Conservation (phyloP, 768 basidiomycete genomes). For the Kwoniella bestiolae region DNA sequence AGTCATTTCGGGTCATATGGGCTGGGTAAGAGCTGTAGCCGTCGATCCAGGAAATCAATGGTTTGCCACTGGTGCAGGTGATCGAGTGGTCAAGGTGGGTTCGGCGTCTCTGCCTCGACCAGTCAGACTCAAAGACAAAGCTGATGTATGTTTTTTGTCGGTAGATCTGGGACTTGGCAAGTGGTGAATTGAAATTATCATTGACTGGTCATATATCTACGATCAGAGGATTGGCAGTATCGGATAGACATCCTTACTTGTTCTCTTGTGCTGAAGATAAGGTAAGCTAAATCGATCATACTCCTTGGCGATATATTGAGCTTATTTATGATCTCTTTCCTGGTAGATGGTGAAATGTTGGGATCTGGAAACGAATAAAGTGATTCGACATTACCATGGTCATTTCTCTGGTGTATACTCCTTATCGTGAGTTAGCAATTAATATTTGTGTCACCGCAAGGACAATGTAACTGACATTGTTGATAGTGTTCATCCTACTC, state of each 20-base stretch:
- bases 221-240: conserved; percentile 91
- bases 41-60: conserved; percentile 98
- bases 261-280: conserved; percentile 99
- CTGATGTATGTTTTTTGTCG: not conserved
- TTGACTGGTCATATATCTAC: conserved; percentile 98
- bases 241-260: conserved; percentile 89
- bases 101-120: not conserved
- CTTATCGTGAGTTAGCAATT: conserved; percentile 67
- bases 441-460: conserved; percentile 69
- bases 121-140: not conserved
- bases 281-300: conserved; percentile 62
- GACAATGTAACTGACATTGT: not conserved
- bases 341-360: conserved; percentile 98
- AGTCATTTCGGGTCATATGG: conserved; percentile 96
- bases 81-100: conserved; percentile 82
- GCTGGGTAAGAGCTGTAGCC: conserved; percentile 95
- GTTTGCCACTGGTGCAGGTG: conserved; percentile 98
- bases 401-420: conserved; percentile 98
- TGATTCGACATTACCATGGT: conserved; percentile 97
- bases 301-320: not conserved
- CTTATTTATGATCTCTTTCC: not conserved
- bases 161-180: conserved; percentile 92
- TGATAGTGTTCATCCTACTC: conserved; percentile 80
- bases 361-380: conserved; percentile 98
- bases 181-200: conserved; percentile 94